phyloP scores from a whole-genome alignment of 257 asterid species.

The Handroanthus guayacan region DNA sequence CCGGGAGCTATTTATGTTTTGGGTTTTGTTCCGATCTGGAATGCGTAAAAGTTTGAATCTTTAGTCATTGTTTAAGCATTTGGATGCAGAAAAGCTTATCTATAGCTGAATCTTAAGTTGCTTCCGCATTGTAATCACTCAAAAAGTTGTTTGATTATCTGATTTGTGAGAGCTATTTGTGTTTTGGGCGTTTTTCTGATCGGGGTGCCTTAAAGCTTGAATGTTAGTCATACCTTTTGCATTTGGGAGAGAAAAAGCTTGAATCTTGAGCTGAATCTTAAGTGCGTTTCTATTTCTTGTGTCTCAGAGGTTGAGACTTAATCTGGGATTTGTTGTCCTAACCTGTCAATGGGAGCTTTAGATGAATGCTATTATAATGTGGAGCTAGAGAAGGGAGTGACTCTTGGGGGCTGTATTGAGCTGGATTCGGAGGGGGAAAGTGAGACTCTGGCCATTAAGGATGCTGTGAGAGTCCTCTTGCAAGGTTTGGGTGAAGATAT shows the following conservation, averaged over 20 bases:
- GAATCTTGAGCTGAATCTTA: constrained; percentile 45
- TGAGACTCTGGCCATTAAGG: constrained; percentile 67
- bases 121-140: too few species aligned
- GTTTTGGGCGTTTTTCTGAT: constrained; percentile 36
- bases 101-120: constrained; percentile 39
- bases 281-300: constrained; percentile 18
- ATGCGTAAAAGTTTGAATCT: constrained; percentile 48
- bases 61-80: constrained; percentile 37
- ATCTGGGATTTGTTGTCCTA: constrained; percentile 8
- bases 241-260: constrained; percentile 48
- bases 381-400: constrained; percentile 69
- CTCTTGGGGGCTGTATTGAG: constrained; percentile 54
- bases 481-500: constrained; percentile 92
- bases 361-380: constrained; percentile 70
- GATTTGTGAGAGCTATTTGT: constrained; percentile 10
- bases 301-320: constrained; percentile 21
- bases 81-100: constrained; percentile 45
- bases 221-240: constrained; percentile 36
- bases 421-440: constrained; percentile 58
- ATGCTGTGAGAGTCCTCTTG: constrained; percentile 85
- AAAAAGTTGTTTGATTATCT: too few species aligned
- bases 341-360: constrained; percentile 82
- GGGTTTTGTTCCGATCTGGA: constrained; percentile 38
- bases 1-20: constrained; percentile 22
- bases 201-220: constrained; percentile 46